Base-by-base conservation (phyloP, 805 yeast genomes). In the Starmera quercuum region DNA sequence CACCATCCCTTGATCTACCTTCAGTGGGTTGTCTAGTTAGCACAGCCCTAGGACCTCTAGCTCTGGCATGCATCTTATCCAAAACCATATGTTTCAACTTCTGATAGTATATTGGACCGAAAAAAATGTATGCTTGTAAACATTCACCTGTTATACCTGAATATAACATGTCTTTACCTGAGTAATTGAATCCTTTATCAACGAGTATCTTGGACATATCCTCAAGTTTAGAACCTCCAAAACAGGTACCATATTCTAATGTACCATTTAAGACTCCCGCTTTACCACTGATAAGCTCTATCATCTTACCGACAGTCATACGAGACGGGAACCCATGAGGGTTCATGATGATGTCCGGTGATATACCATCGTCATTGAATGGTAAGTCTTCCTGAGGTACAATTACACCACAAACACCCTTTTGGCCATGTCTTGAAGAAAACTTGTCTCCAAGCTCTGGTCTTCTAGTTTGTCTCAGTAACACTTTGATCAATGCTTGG, bases 271-370 rank as follows among this genome's bases (percentile, higher is more conserved):
- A 62, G 26, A 92, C 97, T 57, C 98, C 98, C 0, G 97, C 98
- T 55, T 92, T 92, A 47, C 98, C 98, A 21, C 95, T 83, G 17
- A 92, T 83, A 41, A 90, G 69, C 59, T 92, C 98, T 45, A 92
- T 77, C 97, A 92, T 90, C 61, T 92, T 92, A 39, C 98, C 98
- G 14, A 92, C 97, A 26, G 98, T 92, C 98, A 92, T 92, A 73
- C 98, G 95, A 23, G 97, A 90, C 42, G 98, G 98, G 80, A 90
- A 92, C 66, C 97, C 98, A 59, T 90, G 98, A 2, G 98, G 98
- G 54, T 90, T 90, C 97, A 90, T 90, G 52, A 90, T 90, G 44
- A 90, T 88, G 63, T 90, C 98, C 0, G 98, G 98, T 4, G 76
- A 68, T 18, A 92, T 73, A 55, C 98, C 98, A 38, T 78, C 73